A percentile compares a stretch with the other conserved stretches of the same genome.
Evolutionary conservation across 2,329 filamentous ascomycete species (phyloP).

Genomic region (Neoarthrinium moseri): DNA sequence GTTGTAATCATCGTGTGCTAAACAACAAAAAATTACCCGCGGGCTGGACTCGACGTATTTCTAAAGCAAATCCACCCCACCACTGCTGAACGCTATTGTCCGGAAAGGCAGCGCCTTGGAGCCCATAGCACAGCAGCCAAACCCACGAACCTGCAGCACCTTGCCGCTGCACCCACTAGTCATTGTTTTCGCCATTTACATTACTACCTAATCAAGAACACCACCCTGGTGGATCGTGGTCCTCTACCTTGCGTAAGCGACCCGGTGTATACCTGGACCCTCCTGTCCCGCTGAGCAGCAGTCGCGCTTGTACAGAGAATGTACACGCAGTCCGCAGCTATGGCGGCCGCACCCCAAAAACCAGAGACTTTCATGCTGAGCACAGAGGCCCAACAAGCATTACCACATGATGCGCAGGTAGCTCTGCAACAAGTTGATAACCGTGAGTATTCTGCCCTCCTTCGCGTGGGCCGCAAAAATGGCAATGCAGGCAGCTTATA

Average conservation of each 20-base stretch:
- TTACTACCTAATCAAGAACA: background rate
- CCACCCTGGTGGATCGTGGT: background rate
- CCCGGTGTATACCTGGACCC: conserved; percentile 3
- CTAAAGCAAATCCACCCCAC: conserved; percentile 10
- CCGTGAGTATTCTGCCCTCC: conserved; percentile 55
- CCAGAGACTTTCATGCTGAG: conserved; percentile 99
- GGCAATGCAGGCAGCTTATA: conserved; percentile 16
- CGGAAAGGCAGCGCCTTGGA: conserved; percentile 21
- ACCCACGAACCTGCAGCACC: background rate
- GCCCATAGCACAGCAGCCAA: conserved; percentile 11
- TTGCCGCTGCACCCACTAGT: background rate
- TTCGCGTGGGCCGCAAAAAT: background rate
- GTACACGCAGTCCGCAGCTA: conserved; percentile 81
- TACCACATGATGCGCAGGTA: conserved; percentile 95
- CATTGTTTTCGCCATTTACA: background rate
- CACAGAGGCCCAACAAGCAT: conserved; percentile 91
- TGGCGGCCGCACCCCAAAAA: conserved; percentile 84
- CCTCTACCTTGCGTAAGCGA: conserved; percentile 15
- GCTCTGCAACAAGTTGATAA: conserved; percentile 98
- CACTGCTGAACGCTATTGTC: conserved; percentile 8
- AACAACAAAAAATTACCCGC: conserved; percentile 17
- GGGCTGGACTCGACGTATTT: conserved; percentile 46
- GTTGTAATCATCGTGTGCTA: conserved; percentile 22
- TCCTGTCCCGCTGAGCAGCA: conserved; percentile 10
- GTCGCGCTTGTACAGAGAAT: conserved; percentile 46